Percentiles rank a stretch among this genome's conserved stretches.
These are phyloP conservation scores for Clitopilus passeckerianus DNA, from an alignment of 768 basidiomycete genomes.

Conservation along the genomic window DNA sequence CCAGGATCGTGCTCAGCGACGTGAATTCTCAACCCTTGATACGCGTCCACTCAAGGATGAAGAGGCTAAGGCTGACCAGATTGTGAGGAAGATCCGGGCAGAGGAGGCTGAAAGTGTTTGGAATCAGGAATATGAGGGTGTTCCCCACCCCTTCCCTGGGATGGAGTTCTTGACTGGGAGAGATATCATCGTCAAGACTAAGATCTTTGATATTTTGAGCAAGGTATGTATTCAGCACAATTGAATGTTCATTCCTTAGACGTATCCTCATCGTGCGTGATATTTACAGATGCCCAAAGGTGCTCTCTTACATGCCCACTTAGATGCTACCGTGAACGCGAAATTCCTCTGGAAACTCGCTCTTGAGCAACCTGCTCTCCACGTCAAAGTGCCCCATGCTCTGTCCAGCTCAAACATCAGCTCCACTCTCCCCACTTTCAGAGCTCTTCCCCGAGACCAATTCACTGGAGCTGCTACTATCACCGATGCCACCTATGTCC, in stretches of 20 bases:
- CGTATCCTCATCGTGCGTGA: too few relatives aligned
- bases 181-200: conserved; percentile 52
- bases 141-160: conserved; percentile 66
- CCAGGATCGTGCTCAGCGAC: conserved; percentile 44
- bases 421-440: conserved; percentile 47
- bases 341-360: conserved; percentile 48
- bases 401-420: conserved; percentile 37
- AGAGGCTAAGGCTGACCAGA: conserved; percentile 51
- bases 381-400: conserved; percentile 42
- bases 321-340: conserved; percentile 68
- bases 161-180: conserved; percentile 73
- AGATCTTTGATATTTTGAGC: conserved; percentile 54
- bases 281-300: conserved; percentile 89
- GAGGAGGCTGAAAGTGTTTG: conserved; percentile 56
- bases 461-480: conserved; percentile 26
- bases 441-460: conserved; percentile 33
- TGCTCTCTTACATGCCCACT: conserved; percentile 66
- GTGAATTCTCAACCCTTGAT: conserved; percentile 31
- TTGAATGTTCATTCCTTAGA: not conserved
- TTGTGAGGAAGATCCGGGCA: conserved; percentile 49
- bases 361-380: conserved; percentile 51
- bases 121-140: conserved; percentile 44
- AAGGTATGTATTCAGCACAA: conserved; percentile 33
- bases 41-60: conserved; percentile 20
- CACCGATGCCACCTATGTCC: conserved; percentile 36